Evolutionary conservation across 768 basidiomycete genomes (phyloP).

Genomic region (Cystofilobasidium capitatum): DNA sequence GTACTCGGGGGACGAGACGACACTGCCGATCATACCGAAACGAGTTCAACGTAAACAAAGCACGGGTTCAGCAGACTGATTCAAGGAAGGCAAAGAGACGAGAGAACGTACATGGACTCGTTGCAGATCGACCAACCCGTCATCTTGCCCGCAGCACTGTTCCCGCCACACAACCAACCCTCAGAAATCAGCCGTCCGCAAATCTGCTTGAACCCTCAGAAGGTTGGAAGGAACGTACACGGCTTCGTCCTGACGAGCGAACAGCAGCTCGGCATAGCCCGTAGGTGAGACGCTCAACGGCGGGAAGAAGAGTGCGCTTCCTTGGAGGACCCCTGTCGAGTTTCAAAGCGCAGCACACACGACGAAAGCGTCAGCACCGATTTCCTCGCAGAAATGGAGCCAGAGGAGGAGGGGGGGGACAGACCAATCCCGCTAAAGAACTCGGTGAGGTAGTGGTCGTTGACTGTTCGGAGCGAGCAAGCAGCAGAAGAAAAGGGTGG

Average conservation of each 20-base stretch:
- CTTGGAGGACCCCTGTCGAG: slow-evolving; percentile 1
- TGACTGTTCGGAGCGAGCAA: not conserved
- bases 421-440: slow-evolving; percentile 1
- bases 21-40: not conserved
- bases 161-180: not conserved
- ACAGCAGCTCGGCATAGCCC: slow-evolving; percentile 13
- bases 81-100: not conserved
- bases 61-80: not conserved
- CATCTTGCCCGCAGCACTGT: slow-evolving; percentile 3
- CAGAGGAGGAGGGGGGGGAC: not conserved
- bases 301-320: slow-evolving; percentile 17
- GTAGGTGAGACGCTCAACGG: not conserved
- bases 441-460: slow-evolving; percentile 12
- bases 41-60: too few relatives aligned
- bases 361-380: not conserved
- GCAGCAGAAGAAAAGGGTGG: not conserved
- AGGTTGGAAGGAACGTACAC: not conserved
- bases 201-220: too few relatives aligned
- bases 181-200: not conserved
- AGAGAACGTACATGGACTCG: slow-evolving; percentile 10
- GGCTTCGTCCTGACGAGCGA: slow-evolving; percentile 17
- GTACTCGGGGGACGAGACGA: not conserved
- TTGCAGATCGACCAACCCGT: not conserved
- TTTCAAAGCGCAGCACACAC: not conserved
- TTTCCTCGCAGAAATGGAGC: not conserved